These are phyloP conservation scores for Cymbopogon citratus DNA, from an alignment of 176 grass and related monocot genomes.

Conservation along the genomic window DNA sequence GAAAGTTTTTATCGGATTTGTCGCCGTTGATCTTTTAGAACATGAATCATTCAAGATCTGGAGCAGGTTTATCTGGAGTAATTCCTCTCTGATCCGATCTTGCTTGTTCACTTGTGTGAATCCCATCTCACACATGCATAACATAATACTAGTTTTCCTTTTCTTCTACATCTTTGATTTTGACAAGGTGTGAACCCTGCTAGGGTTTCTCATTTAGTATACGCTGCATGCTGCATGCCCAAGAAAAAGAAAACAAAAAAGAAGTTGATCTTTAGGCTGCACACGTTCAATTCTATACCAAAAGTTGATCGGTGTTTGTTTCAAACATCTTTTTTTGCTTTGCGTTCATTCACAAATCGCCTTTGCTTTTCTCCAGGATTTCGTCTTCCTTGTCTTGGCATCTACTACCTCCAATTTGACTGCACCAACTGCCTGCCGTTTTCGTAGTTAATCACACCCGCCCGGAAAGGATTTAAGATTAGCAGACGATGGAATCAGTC, in stretches of 20 bases:
- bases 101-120: neutral
- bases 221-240: neutral
- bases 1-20: neutral
- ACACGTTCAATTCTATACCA: neutral
- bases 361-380: conserved; percentile 8
- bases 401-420: conserved; percentile 21
- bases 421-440: conserved; percentile 21
- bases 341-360: neutral
- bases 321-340: conserved; percentile 20
- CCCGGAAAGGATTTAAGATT: conserved; percentile 18
- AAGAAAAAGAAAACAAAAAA: conserved; percentile 36
- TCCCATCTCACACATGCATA: neutral
- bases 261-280: conserved; percentile 14
- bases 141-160: neutral
- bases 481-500: neutral
- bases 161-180: conserved; percentile 14
- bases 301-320: neutral
- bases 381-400: conserved; percentile 15
- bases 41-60: conserved; percentile 1
- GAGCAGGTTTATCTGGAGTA: neutral
- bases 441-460: conserved; percentile 16
- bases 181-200: conserved; percentile 19
- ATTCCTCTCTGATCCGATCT: neutral
- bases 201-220: conserved; percentile 51
- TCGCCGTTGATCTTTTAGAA: neutral